Conservation (phyloP, 345 rosid genomes). For the Balakata baccata region DNA sequence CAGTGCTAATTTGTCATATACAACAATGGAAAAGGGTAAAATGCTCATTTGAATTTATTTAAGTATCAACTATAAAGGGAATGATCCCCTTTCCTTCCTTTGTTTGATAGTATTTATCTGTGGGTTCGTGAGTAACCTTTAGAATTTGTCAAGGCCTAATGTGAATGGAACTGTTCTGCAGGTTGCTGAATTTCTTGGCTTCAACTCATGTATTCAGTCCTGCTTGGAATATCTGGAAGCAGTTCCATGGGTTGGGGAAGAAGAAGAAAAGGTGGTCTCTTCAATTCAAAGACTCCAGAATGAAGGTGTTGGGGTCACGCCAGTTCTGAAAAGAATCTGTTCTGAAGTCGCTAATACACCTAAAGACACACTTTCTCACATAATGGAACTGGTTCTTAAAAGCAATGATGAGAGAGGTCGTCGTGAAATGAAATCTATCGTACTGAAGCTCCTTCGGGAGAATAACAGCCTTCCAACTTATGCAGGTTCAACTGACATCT, state of each 20-base stretch:
- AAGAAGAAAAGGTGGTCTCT: constrained; percentile 86
- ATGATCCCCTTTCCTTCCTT: not conserved
- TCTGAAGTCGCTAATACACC: constrained; percentile 54
- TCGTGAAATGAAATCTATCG: constrained; percentile 80
- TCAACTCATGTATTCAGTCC: constrained; percentile 60
- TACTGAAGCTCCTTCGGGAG: constrained; percentile 86
- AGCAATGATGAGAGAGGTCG: constrained; percentile 92
- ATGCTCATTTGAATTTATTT: too few relatives aligned
- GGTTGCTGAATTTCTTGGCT: constrained; percentile 79
- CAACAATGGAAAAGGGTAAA: too few relatives aligned
- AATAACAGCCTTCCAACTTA: constrained; percentile 45
- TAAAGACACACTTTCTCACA: constrained; percentile 68
- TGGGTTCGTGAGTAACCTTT: constrained; percentile 12
- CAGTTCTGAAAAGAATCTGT: constrained; percentile 75
- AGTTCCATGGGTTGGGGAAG: constrained; percentile 98
- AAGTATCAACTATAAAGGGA: not conserved
- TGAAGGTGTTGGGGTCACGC: constrained; percentile 64
- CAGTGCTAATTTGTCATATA: not conserved
- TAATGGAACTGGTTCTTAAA: constrained; percentile 77
- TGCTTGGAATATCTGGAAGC: constrained; percentile 96
- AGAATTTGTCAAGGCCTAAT: not conserved
- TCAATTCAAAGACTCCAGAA: constrained; percentile 61
- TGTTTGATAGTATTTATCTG: not conserved
- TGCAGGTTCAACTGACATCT: constrained; percentile 52
- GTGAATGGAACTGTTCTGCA: constrained; percentile 23